Conservation (phyloP, 2,329 filamentous ascomycete genomes). For the Colletotrichum godetiae region DNA sequence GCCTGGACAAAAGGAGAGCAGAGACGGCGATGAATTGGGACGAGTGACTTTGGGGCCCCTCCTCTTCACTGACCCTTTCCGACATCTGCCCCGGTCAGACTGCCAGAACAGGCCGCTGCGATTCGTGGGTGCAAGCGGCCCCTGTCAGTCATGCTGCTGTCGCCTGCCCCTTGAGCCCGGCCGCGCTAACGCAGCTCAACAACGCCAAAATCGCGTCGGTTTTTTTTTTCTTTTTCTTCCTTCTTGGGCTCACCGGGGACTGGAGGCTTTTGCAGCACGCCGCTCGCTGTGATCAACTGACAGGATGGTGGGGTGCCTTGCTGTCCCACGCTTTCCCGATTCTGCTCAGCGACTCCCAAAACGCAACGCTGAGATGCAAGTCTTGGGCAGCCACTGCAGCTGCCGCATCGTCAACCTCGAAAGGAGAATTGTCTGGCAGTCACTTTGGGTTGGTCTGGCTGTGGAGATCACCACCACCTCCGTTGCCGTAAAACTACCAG, state of each 20-base stretch:
- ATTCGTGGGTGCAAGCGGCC: conserved; percentile 35
- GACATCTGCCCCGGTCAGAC: conserved; percentile 4
- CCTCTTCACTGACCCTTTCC: conserved; percentile 14
- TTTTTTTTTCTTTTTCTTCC: neutral
- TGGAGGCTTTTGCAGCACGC: neutral
- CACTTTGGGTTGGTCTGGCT: neutral
- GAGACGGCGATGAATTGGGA: conserved; percentile 20
- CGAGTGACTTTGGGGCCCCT: conserved; percentile 1
- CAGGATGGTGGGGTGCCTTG: conserved; percentile 14
- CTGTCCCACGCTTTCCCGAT: conserved; percentile 18
- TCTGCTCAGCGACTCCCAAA: conserved; percentile 27
- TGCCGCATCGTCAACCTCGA: conserved; percentile 15
- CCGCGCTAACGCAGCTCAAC: conserved; percentile 31
- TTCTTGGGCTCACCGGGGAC: conserved; percentile 2
- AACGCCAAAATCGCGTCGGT: conserved; percentile 22
- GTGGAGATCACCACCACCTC: conserved; percentile 6
- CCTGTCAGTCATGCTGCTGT: conserved; percentile 29
- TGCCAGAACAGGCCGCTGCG: conserved; percentile 6
- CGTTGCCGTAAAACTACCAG: neutral
- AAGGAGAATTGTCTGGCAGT: neutral
- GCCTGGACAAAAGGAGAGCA: conserved; percentile 28
- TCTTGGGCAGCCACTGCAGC: conserved; percentile 11
- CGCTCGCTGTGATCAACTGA: conserved; percentile 20
- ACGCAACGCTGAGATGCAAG: conserved; percentile 22
- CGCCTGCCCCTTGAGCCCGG: conserved; percentile 19